Percentiles rank a stretch among this genome's conserved stretches.
phyloP scores from a whole-genome alignment of 768 basidiomycete genomes.

The Rhizopogon vinicolor region DNA sequence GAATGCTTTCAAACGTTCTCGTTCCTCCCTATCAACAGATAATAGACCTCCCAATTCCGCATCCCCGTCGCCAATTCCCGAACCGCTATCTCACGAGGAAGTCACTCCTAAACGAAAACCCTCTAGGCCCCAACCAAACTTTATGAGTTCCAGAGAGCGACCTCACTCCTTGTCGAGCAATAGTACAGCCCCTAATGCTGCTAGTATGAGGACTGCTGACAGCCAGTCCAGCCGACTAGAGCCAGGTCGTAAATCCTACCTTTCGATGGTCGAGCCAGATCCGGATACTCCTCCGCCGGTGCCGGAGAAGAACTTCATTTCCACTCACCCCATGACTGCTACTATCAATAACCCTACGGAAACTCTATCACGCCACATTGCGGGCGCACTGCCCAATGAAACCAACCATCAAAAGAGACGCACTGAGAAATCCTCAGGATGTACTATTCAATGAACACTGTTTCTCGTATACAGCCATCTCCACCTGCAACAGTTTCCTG shows the following conservation, averaged over 20 bases:
- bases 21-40: conserved; percentile 50
- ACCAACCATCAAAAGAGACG: conserved; percentile 23
- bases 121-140: conserved; percentile 33
- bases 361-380: conserved; percentile 6
- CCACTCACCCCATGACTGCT: conserved; percentile 1
- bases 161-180: conserved; percentile 58
- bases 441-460: conserved; percentile 19
- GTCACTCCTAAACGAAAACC: conserved; percentile 22
- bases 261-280: conserved; percentile 28
- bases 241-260: conserved; percentile 28
- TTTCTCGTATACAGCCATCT: neutral
- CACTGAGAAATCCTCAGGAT: conserved; percentile 20
- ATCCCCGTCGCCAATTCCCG: conserved; percentile 22
- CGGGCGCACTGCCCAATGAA: conserved; percentile 7
- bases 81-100: conserved; percentile 17
- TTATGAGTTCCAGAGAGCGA: conserved; percentile 34
- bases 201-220: conserved; percentile 53
- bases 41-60: conserved; percentile 28
- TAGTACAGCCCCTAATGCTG: conserved; percentile 46
- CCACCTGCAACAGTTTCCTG: neutral
- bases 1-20: conserved; percentile 59
- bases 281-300: conserved; percentile 13
- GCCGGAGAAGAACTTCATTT: conserved; percentile 8
- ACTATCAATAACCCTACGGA: neutral
- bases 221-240: conserved; percentile 38